Conservation (phyloP, 208 protist species). For the Herpetomonas samuelpessoai region DNA sequence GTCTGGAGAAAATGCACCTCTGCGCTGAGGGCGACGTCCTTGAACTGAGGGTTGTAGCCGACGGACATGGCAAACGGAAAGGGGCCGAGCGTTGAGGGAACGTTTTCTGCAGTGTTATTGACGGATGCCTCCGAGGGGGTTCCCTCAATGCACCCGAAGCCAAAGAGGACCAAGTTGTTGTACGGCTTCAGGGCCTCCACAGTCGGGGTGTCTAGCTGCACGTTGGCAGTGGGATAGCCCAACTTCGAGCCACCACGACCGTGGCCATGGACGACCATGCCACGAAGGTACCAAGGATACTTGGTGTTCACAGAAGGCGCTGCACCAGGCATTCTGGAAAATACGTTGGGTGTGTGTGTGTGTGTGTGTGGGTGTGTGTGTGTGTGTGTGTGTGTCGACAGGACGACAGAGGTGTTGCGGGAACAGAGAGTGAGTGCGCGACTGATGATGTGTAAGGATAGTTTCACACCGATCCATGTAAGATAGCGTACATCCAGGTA, state of each 20-base stretch:
- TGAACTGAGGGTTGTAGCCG: conserved; percentile 90
- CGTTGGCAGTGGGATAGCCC: conserved; percentile 88
- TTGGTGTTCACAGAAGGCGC: too few relatives aligned
- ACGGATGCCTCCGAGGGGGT: conserved; percentile 2
- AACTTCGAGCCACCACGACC: conserved; percentile 83
- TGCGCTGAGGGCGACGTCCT: conserved; percentile 61
- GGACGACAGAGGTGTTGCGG: too few relatives aligned
- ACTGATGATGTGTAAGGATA: too few relatives aligned
- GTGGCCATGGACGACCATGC: conserved; percentile 80
- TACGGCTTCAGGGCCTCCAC: conserved; percentile 44
- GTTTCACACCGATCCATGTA: too few relatives aligned
- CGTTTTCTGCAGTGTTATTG: background rate
- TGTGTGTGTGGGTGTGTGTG: background rate
- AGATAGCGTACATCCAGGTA: too few relatives aligned
- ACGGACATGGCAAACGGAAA: conserved; percentile 86
- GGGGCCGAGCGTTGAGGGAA: conserved; percentile 19
- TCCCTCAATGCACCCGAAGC: conserved; percentile 70
- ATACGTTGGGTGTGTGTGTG: background rate
- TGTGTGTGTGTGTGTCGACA: background rate
- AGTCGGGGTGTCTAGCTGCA: conserved; percentile 47
- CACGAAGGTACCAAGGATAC: conserved; percentile 59
- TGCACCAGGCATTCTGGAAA: background rate
- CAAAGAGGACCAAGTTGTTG: conserved; percentile 74
- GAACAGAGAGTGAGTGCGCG: too few relatives aligned
- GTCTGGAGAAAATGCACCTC: conserved; percentile 90